Evolutionary conservation across 2,329 filamentous ascomycete species (phyloP).

Genomic region (Phialemonium atrogriseum): DNA sequence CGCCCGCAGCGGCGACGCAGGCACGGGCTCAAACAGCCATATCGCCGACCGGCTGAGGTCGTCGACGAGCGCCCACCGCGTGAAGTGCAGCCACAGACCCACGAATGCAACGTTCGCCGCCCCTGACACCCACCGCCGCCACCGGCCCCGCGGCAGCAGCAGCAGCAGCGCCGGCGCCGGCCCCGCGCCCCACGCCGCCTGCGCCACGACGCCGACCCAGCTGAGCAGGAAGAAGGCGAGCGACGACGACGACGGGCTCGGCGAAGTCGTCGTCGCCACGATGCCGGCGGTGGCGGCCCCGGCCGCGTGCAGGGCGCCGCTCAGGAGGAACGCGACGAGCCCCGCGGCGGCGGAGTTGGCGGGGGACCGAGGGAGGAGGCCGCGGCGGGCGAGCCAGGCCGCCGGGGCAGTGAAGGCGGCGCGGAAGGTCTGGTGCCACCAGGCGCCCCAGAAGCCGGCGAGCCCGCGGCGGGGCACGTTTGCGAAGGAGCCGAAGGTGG

Average conservation of each 20-base stretch:
- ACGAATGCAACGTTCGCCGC: constrained; percentile 54
- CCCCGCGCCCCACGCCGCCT: constrained; percentile 34
- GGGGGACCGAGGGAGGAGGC: constrained; percentile 28
- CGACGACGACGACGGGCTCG: constrained; percentile 45
- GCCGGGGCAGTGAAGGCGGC: constrained; percentile 58
- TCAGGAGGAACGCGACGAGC: constrained; percentile 54
- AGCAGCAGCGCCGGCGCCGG: too few species aligned
- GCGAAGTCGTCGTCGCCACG: constrained; percentile 39
- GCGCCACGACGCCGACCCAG: constrained; percentile 54
- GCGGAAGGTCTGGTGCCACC: constrained; percentile 90
- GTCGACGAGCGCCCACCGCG: constrained; percentile 58
- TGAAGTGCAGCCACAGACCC: constrained; percentile 59
- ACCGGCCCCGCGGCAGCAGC: constrained; percentile 8
- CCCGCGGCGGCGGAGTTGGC: constrained; percentile 24
- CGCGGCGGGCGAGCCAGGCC: constrained; percentile 31
- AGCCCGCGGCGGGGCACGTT: constrained; percentile 61
- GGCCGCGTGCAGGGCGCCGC: constrained; percentile 60
- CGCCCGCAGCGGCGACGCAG: constrained; percentile 60
- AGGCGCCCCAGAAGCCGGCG: constrained; percentile 72
- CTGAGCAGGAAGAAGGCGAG: constrained; percentile 71
- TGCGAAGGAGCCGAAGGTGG: constrained; percentile 45
- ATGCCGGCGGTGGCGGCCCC: constrained; percentile 62
- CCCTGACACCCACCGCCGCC: constrained; percentile 39
- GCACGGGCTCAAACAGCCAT: constrained; percentile 78
- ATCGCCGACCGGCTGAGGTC: constrained; percentile 68